Evolutionary conservation across 805 yeast genomes (phyloP).

Genomic region (Yarrowia sp.): DNA sequence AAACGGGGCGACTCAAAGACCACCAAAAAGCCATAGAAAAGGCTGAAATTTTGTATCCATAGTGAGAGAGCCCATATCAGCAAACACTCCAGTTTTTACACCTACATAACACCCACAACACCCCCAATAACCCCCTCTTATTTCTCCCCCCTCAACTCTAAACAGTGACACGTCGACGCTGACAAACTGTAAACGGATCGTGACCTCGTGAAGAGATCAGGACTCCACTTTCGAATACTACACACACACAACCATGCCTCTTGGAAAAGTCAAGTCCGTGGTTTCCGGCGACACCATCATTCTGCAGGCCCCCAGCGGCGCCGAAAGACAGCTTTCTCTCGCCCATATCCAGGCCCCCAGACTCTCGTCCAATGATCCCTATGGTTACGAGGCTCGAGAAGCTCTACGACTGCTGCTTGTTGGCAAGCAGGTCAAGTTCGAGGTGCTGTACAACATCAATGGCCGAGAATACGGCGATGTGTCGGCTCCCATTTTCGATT

Average conservation of each 20-base stretch:
- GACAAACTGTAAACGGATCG: slow-evolving; percentile 24
- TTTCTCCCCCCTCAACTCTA: neutral
- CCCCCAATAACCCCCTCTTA: too few relatives aligned
- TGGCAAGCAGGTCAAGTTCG: slow-evolving; percentile 68
- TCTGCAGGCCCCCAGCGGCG: slow-evolving; percentile 56
- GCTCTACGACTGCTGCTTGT: slow-evolving; percentile 64
- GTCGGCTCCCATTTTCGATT: slow-evolving; percentile 65
- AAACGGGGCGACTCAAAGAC: too few relatives aligned
- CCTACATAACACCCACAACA: too few relatives aligned
- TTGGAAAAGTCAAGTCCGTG: slow-evolving; percentile 73
- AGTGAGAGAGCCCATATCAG: too few relatives aligned
- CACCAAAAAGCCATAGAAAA: too few relatives aligned
- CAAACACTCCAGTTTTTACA: too few relatives aligned
- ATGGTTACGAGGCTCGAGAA: slow-evolving; percentile 67
- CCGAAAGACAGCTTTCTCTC: slow-evolving; percentile 68
- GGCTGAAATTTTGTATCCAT: too few relatives aligned
- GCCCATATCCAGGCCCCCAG: slow-evolving; percentile 70
- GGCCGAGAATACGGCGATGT: slow-evolving; percentile 75
- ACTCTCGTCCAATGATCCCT: slow-evolving; percentile 52
- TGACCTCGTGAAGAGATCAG: neutral
- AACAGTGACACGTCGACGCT: slow-evolving; percentile 13
- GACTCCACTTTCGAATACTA: neutral
- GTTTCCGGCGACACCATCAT: slow-evolving; percentile 75
- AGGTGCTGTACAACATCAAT: slow-evolving; percentile 59
- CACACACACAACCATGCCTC: slow-evolving; percentile 11